Conservation (phyloP, 1,284 basidiomycete species). For the Chalciporus sp. region DNA sequence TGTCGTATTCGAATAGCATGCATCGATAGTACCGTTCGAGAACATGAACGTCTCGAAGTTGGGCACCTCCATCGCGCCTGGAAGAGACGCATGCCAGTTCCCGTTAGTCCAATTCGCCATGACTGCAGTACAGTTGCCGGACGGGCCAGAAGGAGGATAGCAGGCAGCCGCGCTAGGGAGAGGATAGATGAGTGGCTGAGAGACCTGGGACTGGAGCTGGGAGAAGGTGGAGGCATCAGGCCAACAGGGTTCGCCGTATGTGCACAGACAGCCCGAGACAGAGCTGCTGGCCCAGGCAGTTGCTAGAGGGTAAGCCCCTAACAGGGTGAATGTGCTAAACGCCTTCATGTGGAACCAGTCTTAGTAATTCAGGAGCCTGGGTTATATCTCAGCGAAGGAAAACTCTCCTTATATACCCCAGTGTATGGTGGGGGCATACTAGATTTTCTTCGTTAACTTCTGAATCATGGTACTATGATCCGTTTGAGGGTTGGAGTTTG, state of each 20-base stretch:
- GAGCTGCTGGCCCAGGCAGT: background rate
- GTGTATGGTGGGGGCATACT: no score
- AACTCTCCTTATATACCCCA: background rate
- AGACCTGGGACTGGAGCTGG: constrained; percentile 30
- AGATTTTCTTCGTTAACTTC: no score
- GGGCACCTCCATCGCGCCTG: constrained; percentile 42
- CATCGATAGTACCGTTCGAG: constrained; percentile 42
- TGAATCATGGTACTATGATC: no score
- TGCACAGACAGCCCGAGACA: constrained; percentile 12
- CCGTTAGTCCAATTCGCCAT: constrained; percentile 33
- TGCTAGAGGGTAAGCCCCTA: background rate
- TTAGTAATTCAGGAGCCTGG: background rate
- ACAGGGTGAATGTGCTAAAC: background rate
- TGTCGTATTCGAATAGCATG: constrained; percentile 43
- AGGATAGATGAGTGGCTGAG: constrained; percentile 34
- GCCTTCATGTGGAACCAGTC: constrained; percentile 1
- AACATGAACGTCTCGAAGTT: constrained; percentile 45
- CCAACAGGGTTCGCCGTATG: constrained; percentile 39
- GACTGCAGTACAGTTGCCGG: constrained; percentile 33
- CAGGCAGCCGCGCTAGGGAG: constrained; percentile 30
- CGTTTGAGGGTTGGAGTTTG: no score
- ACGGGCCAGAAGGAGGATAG: constrained; percentile 22
- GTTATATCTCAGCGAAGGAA: background rate
- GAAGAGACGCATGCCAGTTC: constrained; percentile 41
- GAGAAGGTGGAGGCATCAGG: constrained; percentile 39